Base-by-base conservation (phyloP, 2,329 filamentous ascomycete genomes). In the Penicillium sp. region DNA sequence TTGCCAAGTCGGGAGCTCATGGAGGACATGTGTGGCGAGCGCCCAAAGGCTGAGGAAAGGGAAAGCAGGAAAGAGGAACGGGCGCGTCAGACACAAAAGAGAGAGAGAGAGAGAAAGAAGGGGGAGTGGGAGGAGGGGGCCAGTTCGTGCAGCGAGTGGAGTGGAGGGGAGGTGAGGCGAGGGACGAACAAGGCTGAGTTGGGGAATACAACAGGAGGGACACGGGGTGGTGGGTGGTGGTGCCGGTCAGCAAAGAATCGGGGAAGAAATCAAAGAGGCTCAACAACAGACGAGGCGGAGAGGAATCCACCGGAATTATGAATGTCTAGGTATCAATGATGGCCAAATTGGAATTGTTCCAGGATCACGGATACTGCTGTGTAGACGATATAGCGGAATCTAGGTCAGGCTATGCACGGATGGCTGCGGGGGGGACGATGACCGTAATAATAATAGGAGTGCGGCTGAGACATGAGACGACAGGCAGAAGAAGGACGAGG, bases 1-100 rank as follows among this genome's bases (percentile, higher is more conserved):
- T 81, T 82, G 66, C 52, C 40, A 42, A 83, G 78, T 70, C 80
- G 78, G 73, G 80, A 79, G 76, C 76, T 83, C 80, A 83, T 83
- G 73, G 78, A 76, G 75, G 82, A 80, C 76, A 80, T 78, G 70
- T 70, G 68, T 68, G 64, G 70, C 65, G 52, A 68, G 59, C 64
- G 59, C 54, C 63, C 59, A 51, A 46, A 61, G 43, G 33, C 58
- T 54, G 60, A 64, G 42, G 49, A 58, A 43, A 55, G 55, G 42
- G 64, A 52, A 51, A 40, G 55, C 52, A 62, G 45, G 46, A 40
- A 60, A 53, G 49, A 43, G 51, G 51, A 42, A 65, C 22, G 48
- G 19, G 22, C 35, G 19, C 52, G 51, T 55, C 42, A 52, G 58
- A 53, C 8, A 11, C 19, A 1, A 22, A 1, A 61, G 57, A 57